These are phyloP conservation scores for Phytophthora sojae DNA, from an alignment of 352 stramenopile species.

Conservation along the genomic window DNA sequence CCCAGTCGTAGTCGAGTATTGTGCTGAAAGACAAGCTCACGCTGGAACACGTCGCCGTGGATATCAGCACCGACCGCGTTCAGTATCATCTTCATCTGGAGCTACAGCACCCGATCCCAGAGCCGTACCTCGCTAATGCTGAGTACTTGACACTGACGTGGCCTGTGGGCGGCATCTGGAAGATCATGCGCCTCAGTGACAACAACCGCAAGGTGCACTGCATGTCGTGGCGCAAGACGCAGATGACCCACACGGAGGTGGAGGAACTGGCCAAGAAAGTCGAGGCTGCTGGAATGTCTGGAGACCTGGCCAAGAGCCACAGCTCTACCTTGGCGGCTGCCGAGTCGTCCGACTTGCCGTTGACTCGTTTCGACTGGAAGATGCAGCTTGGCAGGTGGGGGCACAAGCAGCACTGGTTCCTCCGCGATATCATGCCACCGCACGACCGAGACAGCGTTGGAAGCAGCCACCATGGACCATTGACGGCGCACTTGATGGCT, in stretches of 20 bases:
- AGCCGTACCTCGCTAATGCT: slow-evolving; percentile 36
- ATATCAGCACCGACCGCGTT: slow-evolving; percentile 54
- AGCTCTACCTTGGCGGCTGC: slow-evolving; percentile 22
- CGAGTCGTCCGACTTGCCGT: slow-evolving; percentile 21
- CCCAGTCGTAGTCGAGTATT: slow-evolving; percentile 55
- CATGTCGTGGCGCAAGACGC: slow-evolving; percentile 58
- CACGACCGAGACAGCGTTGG: slow-evolving; percentile 13
- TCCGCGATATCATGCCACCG: slow-evolving; percentile 49
- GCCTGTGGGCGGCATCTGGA: slow-evolving; percentile 62
- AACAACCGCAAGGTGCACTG: slow-evolving; percentile 47
- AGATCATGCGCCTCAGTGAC: slow-evolving; percentile 43
- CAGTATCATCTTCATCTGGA: slow-evolving; percentile 60
- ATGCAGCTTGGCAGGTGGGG: slow-evolving; percentile 63
- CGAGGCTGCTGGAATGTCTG: slow-evolving; percentile 6
- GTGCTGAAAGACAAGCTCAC: slow-evolving; percentile 50
- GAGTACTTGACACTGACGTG: slow-evolving; percentile 59
- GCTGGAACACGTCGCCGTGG: slow-evolving; percentile 54
- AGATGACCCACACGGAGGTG: slow-evolving; percentile 49
- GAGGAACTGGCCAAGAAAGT: slow-evolving; percentile 47
- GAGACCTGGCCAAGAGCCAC: background rate
- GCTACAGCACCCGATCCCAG: slow-evolving; percentile 47
- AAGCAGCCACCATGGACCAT: slow-evolving; percentile 21
- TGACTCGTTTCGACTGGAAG: slow-evolving; percentile 59
- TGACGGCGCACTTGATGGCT: slow-evolving; percentile 41
- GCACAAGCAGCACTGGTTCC: slow-evolving; percentile 54